Percentiles rank a stretch among this genome's conserved stretches.
Evolutionary conservation across 768 basidiomycete species (phyloP).

Genomic region (Punctularia strigosozonata): DNA sequence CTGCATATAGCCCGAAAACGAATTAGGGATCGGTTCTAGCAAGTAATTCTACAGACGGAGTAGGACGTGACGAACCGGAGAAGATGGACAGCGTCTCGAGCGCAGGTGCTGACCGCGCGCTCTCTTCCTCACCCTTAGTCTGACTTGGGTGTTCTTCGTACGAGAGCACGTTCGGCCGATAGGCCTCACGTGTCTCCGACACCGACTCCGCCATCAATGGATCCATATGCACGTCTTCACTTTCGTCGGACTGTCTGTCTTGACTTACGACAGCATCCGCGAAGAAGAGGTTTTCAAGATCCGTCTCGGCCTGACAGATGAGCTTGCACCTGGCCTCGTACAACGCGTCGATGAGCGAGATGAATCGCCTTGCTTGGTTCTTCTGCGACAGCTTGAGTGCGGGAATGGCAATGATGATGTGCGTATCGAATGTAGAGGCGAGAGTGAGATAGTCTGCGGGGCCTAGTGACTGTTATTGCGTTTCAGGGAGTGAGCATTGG

Average conservation of each 20-base stretch:
- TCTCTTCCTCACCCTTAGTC: constrained; percentile 19
- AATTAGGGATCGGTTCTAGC: neutral
- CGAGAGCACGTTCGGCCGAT: constrained; percentile 42
- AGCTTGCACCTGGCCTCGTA: constrained; percentile 32
- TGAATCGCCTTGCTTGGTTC: constrained; percentile 48
- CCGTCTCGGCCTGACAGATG: constrained; percentile 27
- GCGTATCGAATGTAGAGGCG: constrained; percentile 34
- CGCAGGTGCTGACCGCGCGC: constrained; percentile 16
- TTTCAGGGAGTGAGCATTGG: neutral
- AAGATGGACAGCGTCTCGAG: constrained; percentile 45
- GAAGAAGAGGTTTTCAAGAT: constrained; percentile 39
- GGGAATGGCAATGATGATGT: constrained; percentile 39
- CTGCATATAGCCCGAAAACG: constrained; percentile 13
- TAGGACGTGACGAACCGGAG: constrained; percentile 19
- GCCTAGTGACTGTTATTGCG: constrained; percentile 38
- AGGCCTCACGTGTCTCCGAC: constrained; percentile 35
- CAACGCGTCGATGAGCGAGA: constrained; percentile 48
- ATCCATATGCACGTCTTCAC: constrained; percentile 12
- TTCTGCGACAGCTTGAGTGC: constrained; percentile 36
- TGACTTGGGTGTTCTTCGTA: too few relatives aligned
- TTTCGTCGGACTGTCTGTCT: constrained; percentile 1
- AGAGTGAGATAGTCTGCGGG: constrained; percentile 48
- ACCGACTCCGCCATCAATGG: constrained; percentile 36
- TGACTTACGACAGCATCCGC: constrained; percentile 28
- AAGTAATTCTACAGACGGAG: neutral